Conservation (phyloP, 2,329 filamentous ascomycete genomes). For the Colletotrichum sp. region DNA sequence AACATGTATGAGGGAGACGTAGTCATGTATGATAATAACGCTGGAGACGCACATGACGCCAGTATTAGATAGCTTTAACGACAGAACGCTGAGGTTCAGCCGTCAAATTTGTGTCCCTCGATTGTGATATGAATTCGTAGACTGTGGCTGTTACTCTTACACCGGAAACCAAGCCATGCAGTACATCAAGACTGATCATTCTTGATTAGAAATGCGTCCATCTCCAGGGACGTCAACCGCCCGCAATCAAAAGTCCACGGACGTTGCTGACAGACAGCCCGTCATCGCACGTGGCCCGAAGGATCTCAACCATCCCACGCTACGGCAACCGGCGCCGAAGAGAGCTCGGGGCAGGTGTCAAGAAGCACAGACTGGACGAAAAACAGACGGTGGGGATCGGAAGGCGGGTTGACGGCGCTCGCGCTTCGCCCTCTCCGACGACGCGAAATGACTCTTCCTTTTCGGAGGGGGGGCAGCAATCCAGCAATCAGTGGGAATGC, state of each 20-base stretch:
- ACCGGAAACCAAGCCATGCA: not conserved
- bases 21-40: slow-evolving; percentile 7
- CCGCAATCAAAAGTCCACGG: not conserved
- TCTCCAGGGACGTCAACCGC: not conserved
- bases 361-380: not conserved
- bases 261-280: not conserved
- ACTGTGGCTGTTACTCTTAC: not conserved
- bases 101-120: not conserved
- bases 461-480: not conserved
- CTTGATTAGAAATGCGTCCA: not conserved
- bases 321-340: not conserved
- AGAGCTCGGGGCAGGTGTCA: not conserved
- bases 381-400: not conserved
- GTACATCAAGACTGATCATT: not conserved
- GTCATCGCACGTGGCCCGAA: not conserved
- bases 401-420: not conserved
- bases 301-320: not conserved
- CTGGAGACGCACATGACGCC: not conserved
- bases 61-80: not conserved
- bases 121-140: not conserved
- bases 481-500: not conserved
- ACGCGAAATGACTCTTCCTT: not conserved
- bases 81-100: not conserved
- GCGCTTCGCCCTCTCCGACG: not conserved
- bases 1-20: not conserved